These are phyloP conservation scores for Botrytis galanthina DNA, from an alignment of 2,329 filamentous ascomycete species.

Conservation along the genomic window DNA sequence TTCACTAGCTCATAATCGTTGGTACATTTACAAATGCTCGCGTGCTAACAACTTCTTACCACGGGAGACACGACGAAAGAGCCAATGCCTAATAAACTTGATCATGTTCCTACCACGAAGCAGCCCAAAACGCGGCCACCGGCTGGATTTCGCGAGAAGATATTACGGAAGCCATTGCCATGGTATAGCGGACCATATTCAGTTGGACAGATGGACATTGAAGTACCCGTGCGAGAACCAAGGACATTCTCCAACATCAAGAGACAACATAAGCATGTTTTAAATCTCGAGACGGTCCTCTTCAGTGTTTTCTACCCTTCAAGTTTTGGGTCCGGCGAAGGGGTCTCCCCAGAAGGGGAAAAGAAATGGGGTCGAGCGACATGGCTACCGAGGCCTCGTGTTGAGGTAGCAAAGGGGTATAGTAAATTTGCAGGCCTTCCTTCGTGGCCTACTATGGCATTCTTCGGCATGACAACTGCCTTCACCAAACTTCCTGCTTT, in stretches of 20 bases:
- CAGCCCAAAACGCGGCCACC: conserved; percentile 48
- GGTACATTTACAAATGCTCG: not conserved
- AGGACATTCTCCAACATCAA: conserved; percentile 51
- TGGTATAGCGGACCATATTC: conserved; percentile 53
- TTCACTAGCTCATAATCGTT: not conserved
- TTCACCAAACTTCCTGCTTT: conserved; percentile 65
- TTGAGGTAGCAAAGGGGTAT: conserved; percentile 58
- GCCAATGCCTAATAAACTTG: not conserved
- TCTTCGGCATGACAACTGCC: conserved; percentile 48
- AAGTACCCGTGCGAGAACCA: conserved; percentile 49
- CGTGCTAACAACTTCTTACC: not conserved
- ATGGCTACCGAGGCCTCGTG: conserved; percentile 60
- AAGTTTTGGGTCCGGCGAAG: conserved; percentile 43
- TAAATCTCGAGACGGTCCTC: conserved; percentile 58
- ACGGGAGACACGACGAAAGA: conserved; percentile 2
- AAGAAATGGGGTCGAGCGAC: conserved; percentile 53
- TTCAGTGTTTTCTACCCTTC: conserved; percentile 66
- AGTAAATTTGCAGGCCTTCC: conserved; percentile 58
- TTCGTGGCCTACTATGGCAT: conserved; percentile 48
- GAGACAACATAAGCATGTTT: conserved; percentile 46
- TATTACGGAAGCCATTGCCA: conserved; percentile 46
- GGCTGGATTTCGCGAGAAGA: conserved; percentile 47
- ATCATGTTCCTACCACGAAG: conserved; percentile 18
- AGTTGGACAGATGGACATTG: conserved; percentile 54
- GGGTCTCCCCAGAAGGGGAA: conserved; percentile 41